Conservation (phyloP, 306 rosid genomes). For the Acmispon strigosus region DNA sequence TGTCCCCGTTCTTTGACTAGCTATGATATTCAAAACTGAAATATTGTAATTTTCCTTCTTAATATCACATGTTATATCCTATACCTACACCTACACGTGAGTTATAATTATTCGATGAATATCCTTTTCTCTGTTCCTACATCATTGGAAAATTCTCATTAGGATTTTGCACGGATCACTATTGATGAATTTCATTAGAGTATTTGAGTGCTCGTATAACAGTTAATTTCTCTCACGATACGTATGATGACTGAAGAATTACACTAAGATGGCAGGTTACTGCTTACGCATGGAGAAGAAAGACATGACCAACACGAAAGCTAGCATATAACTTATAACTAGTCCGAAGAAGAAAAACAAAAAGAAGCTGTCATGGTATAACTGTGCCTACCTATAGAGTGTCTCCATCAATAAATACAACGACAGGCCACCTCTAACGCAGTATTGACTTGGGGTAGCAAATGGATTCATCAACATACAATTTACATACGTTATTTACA, state of each 20-base stretch:
- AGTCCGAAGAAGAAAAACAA: neutral
- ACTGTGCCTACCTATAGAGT: neutral
- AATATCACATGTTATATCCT: no score
- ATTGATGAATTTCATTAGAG: neutral
- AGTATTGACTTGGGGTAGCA: no score
- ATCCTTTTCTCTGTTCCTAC: neutral
- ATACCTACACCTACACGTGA: no score
- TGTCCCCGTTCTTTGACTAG: no score
- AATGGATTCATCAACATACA: no score
- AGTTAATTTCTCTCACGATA: neutral
- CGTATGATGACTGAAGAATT: neutral
- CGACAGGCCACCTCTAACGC: conserved; percentile 18
- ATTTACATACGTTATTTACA: no score
- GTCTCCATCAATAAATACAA: neutral
- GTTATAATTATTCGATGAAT: no score
- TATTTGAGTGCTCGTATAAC: neutral
- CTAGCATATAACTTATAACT: neutral
- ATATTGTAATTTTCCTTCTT: no score
- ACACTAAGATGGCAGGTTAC: neutral
- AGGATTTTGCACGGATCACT: neutral
- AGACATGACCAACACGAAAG: neutral
- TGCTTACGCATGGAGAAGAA: neutral
- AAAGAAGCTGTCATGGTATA: neutral
- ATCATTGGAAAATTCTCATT: neutral
- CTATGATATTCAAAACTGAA: no score